Percentiles rank a stretch among this genome's conserved stretches.
Evolutionary conservation across 1,139 yeast genomes (phyloP).

Genomic region (Diutina neorugosa): DNA sequence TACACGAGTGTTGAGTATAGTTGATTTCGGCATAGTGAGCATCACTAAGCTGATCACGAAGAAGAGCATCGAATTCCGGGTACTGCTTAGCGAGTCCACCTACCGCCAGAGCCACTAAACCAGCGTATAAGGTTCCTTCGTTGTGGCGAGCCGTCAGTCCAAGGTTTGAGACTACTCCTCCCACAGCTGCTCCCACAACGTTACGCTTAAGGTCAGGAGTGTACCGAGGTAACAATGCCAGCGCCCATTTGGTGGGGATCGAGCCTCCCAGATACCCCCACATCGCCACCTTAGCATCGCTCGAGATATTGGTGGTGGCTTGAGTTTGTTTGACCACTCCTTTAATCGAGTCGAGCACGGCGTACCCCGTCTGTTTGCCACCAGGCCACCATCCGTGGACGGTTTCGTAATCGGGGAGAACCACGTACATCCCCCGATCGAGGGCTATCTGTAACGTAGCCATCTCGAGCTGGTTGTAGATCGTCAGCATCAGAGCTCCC

Average conservation of each 20-base stretch:
- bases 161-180: neutral
- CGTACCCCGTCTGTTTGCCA: slow-evolving; percentile 18
- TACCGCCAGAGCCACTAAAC: neutral
- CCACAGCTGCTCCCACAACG: slow-evolving; percentile 8
- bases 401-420: slow-evolving; percentile 24
- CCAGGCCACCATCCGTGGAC: slow-evolving; percentile 17
- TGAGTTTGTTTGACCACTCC: slow-evolving; percentile 13
- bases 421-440: slow-evolving; percentile 20
- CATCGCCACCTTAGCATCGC: slow-evolving; percentile 15
- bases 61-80: neutral
- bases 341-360: slow-evolving; percentile 17
- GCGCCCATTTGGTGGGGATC: slow-evolving; percentile 25
- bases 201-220: slow-evolving; percentile 18
- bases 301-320: slow-evolving; percentile 14
- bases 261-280: slow-evolving; percentile 30
- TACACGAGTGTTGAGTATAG: neutral
- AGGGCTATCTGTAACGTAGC: slow-evolving; percentile 14
- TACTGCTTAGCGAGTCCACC: neutral
- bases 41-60: slow-evolving; percentile 6
- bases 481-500: slow-evolving; percentile 6
- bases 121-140: neutral
- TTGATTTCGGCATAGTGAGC: neutral
- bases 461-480: slow-evolving; percentile 9
- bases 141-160: slow-evolving; percentile 1
- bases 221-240: slow-evolving; percentile 18